Conservation (phyloP, 1,284 basidiomycete species). For the Ganoderma resinaceum region DNA sequence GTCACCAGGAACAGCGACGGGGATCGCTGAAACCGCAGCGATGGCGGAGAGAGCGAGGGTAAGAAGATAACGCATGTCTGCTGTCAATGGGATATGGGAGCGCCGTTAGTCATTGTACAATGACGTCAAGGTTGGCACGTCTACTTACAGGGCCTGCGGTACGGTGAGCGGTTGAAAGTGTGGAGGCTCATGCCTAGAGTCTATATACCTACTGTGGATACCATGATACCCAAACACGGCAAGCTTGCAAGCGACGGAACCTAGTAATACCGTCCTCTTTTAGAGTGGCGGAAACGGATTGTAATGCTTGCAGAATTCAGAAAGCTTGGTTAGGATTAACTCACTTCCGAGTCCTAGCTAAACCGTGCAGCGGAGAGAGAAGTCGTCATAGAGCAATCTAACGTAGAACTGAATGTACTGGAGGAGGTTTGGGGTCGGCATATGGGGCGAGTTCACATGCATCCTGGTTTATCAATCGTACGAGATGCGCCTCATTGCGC, state of each 20-base stretch:
- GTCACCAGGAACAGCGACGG: conserved; percentile 1
- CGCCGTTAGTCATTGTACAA: not conserved
- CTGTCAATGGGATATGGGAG: not conserved
- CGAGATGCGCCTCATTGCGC: not conserved
- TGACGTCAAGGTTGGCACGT: not conserved
- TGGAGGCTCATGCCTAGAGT: not conserved
- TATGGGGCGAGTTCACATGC: not conserved
- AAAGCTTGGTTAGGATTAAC: conserved; percentile 2
- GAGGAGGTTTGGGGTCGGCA: not conserved
- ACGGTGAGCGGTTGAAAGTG: not conserved
- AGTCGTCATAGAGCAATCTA: not conserved
- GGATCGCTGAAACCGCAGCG: not conserved
- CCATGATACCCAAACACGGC: not conserved
- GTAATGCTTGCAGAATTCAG: not conserved
- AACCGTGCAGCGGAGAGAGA: not conserved
- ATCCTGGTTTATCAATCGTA: not conserved
- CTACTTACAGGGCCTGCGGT: not conserved
- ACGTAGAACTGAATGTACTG: not conserved
- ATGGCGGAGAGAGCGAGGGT: not conserved
- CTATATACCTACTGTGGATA: not conserved
- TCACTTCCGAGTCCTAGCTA: not conserved
- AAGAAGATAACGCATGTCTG: conserved; percentile 4
- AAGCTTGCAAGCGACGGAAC: not conserved
- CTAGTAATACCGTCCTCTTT: not conserved
- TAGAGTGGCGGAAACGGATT: not conserved